Percentiles rank a stretch among this genome's conserved stretches.
Conservation (phyloP, 2,329 filamentous ascomycete species). For the Penicillium italicum region DNA sequence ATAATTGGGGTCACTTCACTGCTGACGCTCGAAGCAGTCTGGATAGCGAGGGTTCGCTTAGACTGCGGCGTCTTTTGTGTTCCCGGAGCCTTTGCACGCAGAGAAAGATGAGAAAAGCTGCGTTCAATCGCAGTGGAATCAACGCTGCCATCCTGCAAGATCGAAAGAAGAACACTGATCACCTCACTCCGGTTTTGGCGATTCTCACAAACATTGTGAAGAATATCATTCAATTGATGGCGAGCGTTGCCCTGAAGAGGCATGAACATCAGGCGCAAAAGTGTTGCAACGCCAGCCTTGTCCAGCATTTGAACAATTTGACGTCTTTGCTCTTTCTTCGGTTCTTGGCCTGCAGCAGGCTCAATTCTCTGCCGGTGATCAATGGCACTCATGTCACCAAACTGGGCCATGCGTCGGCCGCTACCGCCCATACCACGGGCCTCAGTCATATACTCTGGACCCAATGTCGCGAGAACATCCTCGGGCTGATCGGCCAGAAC, state of each 20-base stretch:
- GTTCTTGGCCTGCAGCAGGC: constrained; percentile 44
- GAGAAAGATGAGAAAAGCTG: constrained; percentile 88
- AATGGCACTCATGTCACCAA: constrained; percentile 43
- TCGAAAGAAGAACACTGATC: constrained; percentile 84
- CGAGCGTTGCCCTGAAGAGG: constrained; percentile 84
- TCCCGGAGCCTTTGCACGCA: constrained; percentile 78
- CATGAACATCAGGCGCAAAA: constrained; percentile 97
- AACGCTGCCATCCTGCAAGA: constrained; percentile 90
- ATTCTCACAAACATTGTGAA: constrained; percentile 91
- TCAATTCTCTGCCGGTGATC: constrained; percentile 38
- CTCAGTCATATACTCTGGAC: constrained; percentile 80
- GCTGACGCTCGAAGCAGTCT: constrained; percentile 54
- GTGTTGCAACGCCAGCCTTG: constrained; percentile 90
- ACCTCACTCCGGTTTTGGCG: constrained; percentile 94
- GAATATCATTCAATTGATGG: constrained; percentile 76
- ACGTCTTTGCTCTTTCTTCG: constrained; percentile 67
- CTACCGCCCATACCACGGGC: constrained; percentile 67
- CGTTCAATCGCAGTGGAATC: constrained; percentile 92
- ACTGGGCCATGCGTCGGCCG: constrained; percentile 54
- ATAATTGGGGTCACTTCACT: constrained; percentile 90
- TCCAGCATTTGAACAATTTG: constrained; percentile 95
- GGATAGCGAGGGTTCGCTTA: constrained; percentile 66
- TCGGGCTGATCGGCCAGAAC: constrained; percentile 90
- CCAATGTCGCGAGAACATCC: constrained; percentile 76
- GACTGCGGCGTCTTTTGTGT: constrained; percentile 78